Evolutionary conservation across 345 rosid genomes (phyloP).

Genomic region (Dovyalis caffra): DNA sequence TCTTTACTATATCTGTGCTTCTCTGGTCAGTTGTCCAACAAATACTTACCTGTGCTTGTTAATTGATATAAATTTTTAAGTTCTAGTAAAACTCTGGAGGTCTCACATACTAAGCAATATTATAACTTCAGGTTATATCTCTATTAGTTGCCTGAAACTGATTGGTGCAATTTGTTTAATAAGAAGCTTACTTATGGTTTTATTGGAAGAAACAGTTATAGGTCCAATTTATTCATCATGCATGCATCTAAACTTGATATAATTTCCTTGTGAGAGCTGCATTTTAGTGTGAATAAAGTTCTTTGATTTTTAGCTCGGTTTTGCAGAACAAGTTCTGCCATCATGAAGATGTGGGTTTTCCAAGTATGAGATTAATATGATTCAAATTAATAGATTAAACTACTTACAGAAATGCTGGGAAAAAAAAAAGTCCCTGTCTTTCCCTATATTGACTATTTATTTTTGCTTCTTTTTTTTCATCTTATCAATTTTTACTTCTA

Average conservation of each 20-base stretch:
- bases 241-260: neutral
- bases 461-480: neutral
- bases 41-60: neutral
- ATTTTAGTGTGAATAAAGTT: neutral
- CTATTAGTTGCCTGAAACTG: neutral
- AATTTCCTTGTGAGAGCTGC: slow-evolving; percentile 2
- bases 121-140: neutral
- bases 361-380: neutral
- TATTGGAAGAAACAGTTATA: neutral
- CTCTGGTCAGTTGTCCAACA: neutral
- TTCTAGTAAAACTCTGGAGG: neutral
- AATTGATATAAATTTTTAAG: neutral
- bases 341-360: neutral
- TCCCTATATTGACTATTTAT: neutral
- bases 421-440: neutral
- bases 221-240: neutral
- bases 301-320: neutral
- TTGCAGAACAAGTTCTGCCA: neutral
- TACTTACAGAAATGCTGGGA: neutral
- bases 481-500: neutral
- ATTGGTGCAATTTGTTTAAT: neutral
- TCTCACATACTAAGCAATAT: neutral
- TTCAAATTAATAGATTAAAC: neutral
- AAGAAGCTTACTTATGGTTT: neutral
- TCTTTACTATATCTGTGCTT: neutral